These are phyloP conservation scores for Penicillium longicatenatum DNA, from an alignment of 495 filamentous ascomycete genomes.

Conservation along the genomic window DNA sequence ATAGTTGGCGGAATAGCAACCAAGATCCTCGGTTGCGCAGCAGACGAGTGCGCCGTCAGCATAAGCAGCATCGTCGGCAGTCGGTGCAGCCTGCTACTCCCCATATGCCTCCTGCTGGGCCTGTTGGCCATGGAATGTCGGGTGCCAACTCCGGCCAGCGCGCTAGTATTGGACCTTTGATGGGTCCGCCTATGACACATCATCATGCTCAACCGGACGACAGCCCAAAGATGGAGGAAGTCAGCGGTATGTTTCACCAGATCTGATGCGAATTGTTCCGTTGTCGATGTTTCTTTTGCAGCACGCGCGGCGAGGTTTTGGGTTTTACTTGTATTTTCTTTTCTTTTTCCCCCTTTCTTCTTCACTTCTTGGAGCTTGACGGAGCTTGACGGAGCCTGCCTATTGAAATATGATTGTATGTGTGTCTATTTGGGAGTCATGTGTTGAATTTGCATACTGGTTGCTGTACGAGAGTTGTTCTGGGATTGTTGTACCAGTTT, in stretches of 20 bases:
- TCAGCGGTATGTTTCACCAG: slow-evolving; percentile 92
- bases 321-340: slow-evolving; percentile 24
- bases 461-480: not conserved
- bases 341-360: not conserved
- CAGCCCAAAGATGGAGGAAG: slow-evolving; percentile 76
- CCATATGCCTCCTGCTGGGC: slow-evolving; percentile 46
- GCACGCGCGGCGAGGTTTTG: slow-evolving; percentile 20
- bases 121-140: slow-evolving; percentile 38
- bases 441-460: not conserved
- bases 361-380: not conserved
- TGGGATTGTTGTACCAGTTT: not conserved
- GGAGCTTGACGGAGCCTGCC: not conserved
- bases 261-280: slow-evolving; percentile 48
- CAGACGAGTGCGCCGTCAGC: slow-evolving; percentile 87
- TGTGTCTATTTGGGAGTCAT: not conserved
- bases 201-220: slow-evolving; percentile 83
- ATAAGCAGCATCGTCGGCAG: slow-evolving; percentile 85
- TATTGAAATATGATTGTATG: not conserved
- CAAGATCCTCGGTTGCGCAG: slow-evolving; percentile 90
- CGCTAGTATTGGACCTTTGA: slow-evolving; percentile 59
- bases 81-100: slow-evolving; percentile 46
- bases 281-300: slow-evolving; percentile 23
- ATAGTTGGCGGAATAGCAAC: slow-evolving; percentile 99
- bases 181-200: slow-evolving; percentile 68
- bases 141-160: slow-evolving; percentile 39